Evolutionary conservation across 2,329 filamentous ascomycete genomes (phyloP).

Genomic region (Cryphonectria radicalis): DNA sequence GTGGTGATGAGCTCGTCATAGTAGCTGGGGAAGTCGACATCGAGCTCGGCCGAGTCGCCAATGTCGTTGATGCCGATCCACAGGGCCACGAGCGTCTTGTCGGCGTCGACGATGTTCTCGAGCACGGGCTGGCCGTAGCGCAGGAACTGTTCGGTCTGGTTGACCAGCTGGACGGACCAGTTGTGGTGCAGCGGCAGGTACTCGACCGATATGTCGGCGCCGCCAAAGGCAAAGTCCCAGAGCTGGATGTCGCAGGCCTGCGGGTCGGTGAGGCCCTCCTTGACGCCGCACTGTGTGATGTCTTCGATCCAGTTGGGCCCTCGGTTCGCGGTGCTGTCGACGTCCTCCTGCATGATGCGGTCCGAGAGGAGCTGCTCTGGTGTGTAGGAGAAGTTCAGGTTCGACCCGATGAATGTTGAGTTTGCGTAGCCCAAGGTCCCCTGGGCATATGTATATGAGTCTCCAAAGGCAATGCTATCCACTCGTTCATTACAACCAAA

Average conservation of each 20-base stretch:
- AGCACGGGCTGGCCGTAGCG: slow-evolving; percentile 49
- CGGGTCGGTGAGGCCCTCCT: slow-evolving; percentile 48
- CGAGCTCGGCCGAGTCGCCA: slow-evolving; percentile 50
- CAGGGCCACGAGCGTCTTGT: slow-evolving; percentile 50
- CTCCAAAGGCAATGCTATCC: slow-evolving; percentile 50
- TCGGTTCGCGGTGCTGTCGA: slow-evolving; percentile 54
- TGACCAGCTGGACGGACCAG: slow-evolving; percentile 52
- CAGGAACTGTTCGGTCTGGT: slow-evolving; percentile 54
- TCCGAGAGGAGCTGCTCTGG: slow-evolving; percentile 48
- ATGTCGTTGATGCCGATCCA: slow-evolving; percentile 65
- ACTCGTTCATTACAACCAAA: neutral
- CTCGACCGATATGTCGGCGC: slow-evolving; percentile 51
- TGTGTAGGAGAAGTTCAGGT: slow-evolving; percentile 50
- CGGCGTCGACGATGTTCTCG: slow-evolving; percentile 37
- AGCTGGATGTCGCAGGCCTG: slow-evolving; percentile 50
- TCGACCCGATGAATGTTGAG: slow-evolving; percentile 59
- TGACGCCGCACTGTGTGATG: slow-evolving; percentile 54
- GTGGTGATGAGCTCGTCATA: slow-evolving; percentile 48
- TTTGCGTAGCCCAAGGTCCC: slow-evolving; percentile 55
- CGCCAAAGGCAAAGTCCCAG: slow-evolving; percentile 62
- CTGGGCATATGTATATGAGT: slow-evolving; percentile 58
- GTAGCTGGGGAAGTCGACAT: slow-evolving; percentile 47
- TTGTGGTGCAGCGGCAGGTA: slow-evolving; percentile 55
- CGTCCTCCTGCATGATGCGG: slow-evolving; percentile 54
- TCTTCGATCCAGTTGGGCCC: slow-evolving; percentile 60